Evolutionary conservation across 768 basidiomycete genomes (phyloP), one percentile per base, ranked within the genome.

Genomic region (Cyclocybe aegerita): DNA sequence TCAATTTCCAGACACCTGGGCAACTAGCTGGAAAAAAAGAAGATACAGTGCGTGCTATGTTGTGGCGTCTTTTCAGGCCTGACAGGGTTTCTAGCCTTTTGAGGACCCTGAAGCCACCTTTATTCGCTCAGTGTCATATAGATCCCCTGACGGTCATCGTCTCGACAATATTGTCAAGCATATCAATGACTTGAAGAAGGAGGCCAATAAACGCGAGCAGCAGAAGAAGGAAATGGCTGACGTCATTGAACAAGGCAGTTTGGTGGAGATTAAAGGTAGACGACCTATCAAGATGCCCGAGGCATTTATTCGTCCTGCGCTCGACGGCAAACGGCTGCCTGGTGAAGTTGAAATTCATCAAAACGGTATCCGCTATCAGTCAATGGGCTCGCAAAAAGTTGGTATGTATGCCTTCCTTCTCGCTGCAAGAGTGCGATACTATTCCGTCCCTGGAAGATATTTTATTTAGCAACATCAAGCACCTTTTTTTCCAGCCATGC

Each of bases 311-410:
- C 82, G 95, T 11, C 97, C 97, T 17, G 90, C 93, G 4, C 78
- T 94, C 30, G 97, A 99, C 60, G 94, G 93, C 16, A 99, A 98
- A 70, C 83, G 94, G 23, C 74, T 95, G 10, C 90, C 95, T 4
- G 97, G 97, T n/a, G 96, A 98, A 65, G 90, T 98, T 15, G 97
- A 99, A 64, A 93, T 99, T 33, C 97, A 99, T 65, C 87, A 93
- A 67, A 99, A 98, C 62, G 97, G 97, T 76, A 79, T 98, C 48
- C 81, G 96, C 33, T 98, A 98, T 67, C 83, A 88, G 57, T 93
- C 91, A 1, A 80, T 88, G 63, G 89, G 91, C 36, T 85, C 87
- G 1, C 93, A 95, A 70, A 92, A 89, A 72, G 89, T 98, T 55
- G 93, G 94, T 91, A 62, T 56, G 86, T 71, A 14, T 15, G 1